These are phyloP conservation scores for Yarrowia keelungensis DNA, from an alignment of 805 yeast genomes.

Conservation along the genomic window DNA sequence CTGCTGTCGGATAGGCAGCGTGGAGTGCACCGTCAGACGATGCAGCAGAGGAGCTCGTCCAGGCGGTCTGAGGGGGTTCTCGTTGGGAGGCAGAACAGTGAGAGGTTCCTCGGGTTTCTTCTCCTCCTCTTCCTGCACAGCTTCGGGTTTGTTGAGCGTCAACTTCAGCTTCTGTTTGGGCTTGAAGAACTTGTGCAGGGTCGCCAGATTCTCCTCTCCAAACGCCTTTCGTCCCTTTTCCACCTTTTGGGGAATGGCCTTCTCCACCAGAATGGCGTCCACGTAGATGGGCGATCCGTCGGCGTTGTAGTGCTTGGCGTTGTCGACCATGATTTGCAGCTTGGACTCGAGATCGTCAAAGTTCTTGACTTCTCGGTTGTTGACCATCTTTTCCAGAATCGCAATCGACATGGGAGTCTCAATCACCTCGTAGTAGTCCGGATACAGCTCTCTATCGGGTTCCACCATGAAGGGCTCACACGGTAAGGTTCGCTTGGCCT, in stretches of 20 bases:
- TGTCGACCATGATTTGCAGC: slow-evolving; percentile 69
- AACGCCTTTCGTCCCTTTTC: slow-evolving; percentile 44
- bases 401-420: slow-evolving; percentile 76
- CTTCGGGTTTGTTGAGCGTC: slow-evolving; percentile 16
- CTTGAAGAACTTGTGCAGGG: slow-evolving; percentile 42
- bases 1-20: slow-evolving; percentile 48
- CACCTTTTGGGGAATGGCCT: slow-evolving; percentile 52
- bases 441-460: slow-evolving; percentile 72
- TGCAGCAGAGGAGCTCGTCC: slow-evolving; percentile 46
- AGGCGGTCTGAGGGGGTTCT: slow-evolving; percentile 42
- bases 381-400: slow-evolving; percentile 61
- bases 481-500: slow-evolving; percentile 51
- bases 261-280: slow-evolving; percentile 69
- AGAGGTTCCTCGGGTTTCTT: slow-evolving; percentile 40
- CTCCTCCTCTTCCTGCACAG: slow-evolving; percentile 4
- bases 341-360: slow-evolving; percentile 67
- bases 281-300: slow-evolving; percentile 72
- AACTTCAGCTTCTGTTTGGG: slow-evolving; percentile 37
- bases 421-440: slow-evolving; percentile 79
- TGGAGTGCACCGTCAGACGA: slow-evolving; percentile 49
- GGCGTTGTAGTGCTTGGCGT: slow-evolving; percentile 81
- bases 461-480: slow-evolving; percentile 78
- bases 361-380: slow-evolving; percentile 59
- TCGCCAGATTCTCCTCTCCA: slow-evolving; percentile 39
- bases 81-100: slow-evolving; percentile 43